Evolutionary conservation across 1,284 basidiomycete species (phyloP), one percentile per base, ranked within the genome.

Genomic region (Rhizoctonia solani): DNA sequence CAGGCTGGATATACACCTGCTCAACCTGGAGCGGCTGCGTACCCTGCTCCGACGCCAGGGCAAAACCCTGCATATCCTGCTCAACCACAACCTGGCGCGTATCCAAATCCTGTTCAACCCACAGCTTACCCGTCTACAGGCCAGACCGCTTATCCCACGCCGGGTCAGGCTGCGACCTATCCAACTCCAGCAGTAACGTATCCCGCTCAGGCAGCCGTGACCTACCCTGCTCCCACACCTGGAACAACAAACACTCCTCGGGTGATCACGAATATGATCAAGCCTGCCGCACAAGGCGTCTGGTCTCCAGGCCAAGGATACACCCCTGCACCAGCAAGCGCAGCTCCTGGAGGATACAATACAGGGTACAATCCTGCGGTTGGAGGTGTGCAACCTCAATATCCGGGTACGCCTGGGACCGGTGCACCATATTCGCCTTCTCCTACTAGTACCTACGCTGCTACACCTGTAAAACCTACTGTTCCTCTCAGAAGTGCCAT

Each of bases 221-320:
- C 54, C 14, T 55, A 55, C 34, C 54, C 54, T 3, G 41, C 54
- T 30, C 54, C 37, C 6, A 16, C 16, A 16, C 37, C 54, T n/a
- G 39, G 39, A 29, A 4, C 54, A 4, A 25, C 8, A 13, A 37
- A 37, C 4, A 59, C 56, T n/a, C 56, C 56, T 19, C 56, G 56
- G 13, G 56, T 59, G 44, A 59, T 59, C 29, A 59, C 56, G 16
- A 59, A 59, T n/a, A 23, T 59, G 6, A 37, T 49, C 42, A 59
- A 59, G 30, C 41, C 56, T 8, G 44, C 29, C 8, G 56, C 44
- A 19, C 56, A 59, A 25, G 56, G 56, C 29, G 56, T 59, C 34
- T 59, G 56, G 56, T 59, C 56, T n/a, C 56, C 56, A 21, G 56
- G 56, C 16, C 56, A 59, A 29, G 56, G 56, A 30, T 59, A 59